phyloP scores from a whole-genome alignment of 2,329 filamentous ascomycete species.

The Aspergillus terreus region DNA sequence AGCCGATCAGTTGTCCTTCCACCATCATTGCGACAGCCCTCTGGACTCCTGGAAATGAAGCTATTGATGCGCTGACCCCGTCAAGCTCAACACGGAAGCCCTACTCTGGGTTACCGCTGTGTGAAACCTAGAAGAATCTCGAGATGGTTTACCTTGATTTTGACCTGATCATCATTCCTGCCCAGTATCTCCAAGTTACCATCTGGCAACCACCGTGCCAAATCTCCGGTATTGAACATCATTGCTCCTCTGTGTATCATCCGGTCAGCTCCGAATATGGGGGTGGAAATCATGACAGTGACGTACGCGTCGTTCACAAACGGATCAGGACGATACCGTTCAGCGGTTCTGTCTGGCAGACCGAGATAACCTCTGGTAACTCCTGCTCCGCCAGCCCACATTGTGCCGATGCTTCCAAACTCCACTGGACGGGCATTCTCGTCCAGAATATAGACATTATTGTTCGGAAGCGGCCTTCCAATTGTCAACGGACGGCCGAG shows the following conservation, averaged over 20 bases:
- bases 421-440: not conserved
- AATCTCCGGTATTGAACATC: slow-evolving; percentile 11
- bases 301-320: slow-evolving; percentile 8
- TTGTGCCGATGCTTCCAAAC: slow-evolving; percentile 5
- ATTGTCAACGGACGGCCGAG: slow-evolving; percentile 4
- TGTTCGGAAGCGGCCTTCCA: slow-evolving; percentile 10
- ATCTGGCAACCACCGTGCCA: slow-evolving; percentile 8
- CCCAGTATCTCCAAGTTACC: slow-evolving; percentile 7
- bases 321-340: slow-evolving; percentile 6
- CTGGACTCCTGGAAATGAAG: slow-evolving; percentile 2
- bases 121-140: not conserved
- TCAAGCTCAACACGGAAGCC: slow-evolving; percentile 11
- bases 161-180: slow-evolving; percentile 10
- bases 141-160: slow-evolving; percentile 3
- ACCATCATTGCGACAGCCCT: slow-evolving; percentile 5
- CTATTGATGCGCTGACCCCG: slow-evolving; percentile 7
- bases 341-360: slow-evolving; percentile 5
- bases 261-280: not conserved
- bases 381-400: slow-evolving; percentile 8
- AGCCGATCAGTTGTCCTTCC: slow-evolving; percentile 2
- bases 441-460: slow-evolving; percentile 10
- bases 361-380: slow-evolving; percentile 7
- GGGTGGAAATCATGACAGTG: not conserved
- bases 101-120: not conserved
- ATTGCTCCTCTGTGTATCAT: not conserved